phyloP scores from a whole-genome alignment of 768 basidiomycete species.

The Macrocybe gigantea region DNA sequence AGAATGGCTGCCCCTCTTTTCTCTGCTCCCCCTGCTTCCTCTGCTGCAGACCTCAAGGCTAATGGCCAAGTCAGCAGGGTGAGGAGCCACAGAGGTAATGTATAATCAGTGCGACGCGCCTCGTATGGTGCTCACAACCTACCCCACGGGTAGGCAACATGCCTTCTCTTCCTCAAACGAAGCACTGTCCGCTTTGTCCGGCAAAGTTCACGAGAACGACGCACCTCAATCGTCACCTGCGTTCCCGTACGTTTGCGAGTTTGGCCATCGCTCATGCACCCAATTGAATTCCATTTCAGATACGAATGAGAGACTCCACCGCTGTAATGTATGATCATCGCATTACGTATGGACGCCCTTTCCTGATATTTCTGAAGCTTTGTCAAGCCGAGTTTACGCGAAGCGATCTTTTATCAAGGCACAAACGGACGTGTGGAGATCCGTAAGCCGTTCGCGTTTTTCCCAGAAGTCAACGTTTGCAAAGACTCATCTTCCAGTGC shows the following conservation, averaged over 20 bases:
- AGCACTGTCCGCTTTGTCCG: constrained; percentile 61
- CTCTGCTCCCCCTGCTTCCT: constrained; percentile 19
- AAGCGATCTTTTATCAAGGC: constrained; percentile 66
- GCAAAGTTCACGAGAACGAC: constrained; percentile 73
- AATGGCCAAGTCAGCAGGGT: constrained; percentile 38
- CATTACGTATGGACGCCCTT: neutral
- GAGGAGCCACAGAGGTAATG: constrained; percentile 34
- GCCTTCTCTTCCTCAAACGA: constrained; percentile 67
- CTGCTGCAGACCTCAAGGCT: constrained; percentile 31
- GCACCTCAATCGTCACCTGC: constrained; percentile 67
- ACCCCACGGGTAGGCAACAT: constrained; percentile 43
- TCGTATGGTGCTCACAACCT: constrained; percentile 1
- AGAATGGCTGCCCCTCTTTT: constrained; percentile 21
- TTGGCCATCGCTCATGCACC: neutral
- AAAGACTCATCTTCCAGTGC: constrained; percentile 16
- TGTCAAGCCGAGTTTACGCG: constrained; percentile 69
- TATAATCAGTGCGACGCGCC: no score
- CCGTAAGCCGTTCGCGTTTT: constrained; percentile 32
- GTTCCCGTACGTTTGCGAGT: constrained; percentile 51
- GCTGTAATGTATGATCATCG: constrained; percentile 46
- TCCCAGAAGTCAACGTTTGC: neutral
- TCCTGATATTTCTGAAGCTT: constrained; percentile 32
- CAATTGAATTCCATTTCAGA: constrained; percentile 31
- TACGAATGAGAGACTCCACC: constrained; percentile 59
- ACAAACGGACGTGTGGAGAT: constrained; percentile 68